Base-by-base conservation (phyloP, 176 grass and related monocot genomes). In the Avena eriantha region DNA sequence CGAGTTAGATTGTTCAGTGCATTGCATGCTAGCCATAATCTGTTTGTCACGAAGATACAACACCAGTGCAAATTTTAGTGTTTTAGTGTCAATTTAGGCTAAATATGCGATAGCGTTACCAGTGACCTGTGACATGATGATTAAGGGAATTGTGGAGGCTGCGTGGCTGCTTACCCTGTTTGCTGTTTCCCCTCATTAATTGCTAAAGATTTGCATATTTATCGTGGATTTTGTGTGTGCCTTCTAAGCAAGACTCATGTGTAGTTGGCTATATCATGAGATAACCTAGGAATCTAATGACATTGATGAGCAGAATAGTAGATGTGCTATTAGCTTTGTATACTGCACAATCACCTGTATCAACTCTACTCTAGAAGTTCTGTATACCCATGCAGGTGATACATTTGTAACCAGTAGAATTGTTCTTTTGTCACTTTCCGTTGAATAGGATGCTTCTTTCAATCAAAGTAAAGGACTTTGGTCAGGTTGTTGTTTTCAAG, bases 401-500 rank as follows among this genome's bases (percentile, higher is more conserved):
- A 41, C 22, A 23, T 56, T 83, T 79, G 24, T 74, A 56, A 57
- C 0, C 0, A 1, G 39, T 65, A 23, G 54, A 16, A 68, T 78
- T 83, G 8, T 83, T 86, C 16, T 79, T 73, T 73, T 31, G 33
- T 73, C 70, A 22, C 45, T 78, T 82, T 79, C 33, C 22, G 67
- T 36, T 83, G 74, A 66, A 79, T 79, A 35, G 5, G 82, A 79
- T 53, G 55, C 17, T 83, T 80, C 17, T 50, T 79, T 80, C 41
- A 8, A 84, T 34, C 60, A 87, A 75, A 80, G 33, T 29, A 67
- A 67, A 80, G 16, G 21, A 51, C 67, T 67, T 90, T 19, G 3
- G 39, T 87, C 78, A 90, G 74, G 61, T 78, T 59, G 31, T 79
- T 83, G 34, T 67, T 79, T 79, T 18, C 55, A 76, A 68, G 55